These are phyloP conservation scores for Termitomyces sp. DNA, from an alignment of 1,284 basidiomycete species.

Conservation along the genomic window DNA sequence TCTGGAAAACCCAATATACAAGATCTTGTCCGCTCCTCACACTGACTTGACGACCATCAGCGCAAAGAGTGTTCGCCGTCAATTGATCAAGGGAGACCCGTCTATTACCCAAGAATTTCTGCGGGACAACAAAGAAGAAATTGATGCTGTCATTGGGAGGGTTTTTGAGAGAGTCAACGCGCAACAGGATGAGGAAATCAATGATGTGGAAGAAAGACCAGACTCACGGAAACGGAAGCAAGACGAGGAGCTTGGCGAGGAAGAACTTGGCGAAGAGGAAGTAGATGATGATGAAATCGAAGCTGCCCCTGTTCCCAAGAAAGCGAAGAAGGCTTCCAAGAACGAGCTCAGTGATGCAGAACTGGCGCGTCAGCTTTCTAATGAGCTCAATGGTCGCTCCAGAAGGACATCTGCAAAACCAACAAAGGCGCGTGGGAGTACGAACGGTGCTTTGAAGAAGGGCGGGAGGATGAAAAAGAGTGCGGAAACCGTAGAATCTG, in stretches of 20 bases:
- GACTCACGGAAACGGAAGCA: conserved; percentile 34
- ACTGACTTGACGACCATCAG: conserved; percentile 70
- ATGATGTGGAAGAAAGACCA: conserved; percentile 25
- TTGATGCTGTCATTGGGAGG: conserved; percentile 54
- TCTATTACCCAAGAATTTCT: conserved; percentile 50
- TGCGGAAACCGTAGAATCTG: conserved; percentile 51
- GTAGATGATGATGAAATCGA: conserved; percentile 30
- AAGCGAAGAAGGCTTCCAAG: conserved; percentile 34
- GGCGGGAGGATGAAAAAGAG: conserved; percentile 45
- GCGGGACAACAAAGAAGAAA: conserved; percentile 50
- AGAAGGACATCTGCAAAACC: conserved; percentile 40
- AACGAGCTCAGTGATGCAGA: conserved; percentile 58
- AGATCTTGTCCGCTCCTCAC: conserved; percentile 64
- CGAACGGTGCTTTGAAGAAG: conserved; percentile 39
- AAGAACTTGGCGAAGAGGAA: conserved; percentile 24
- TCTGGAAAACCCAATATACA: conserved; percentile 55
- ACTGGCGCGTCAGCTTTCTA: conserved; percentile 63
- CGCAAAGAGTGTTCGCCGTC: conserved; percentile 71
- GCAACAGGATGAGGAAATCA: conserved; percentile 25
- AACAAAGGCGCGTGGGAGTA: conserved; percentile 29
- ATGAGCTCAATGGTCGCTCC: conserved; percentile 65
- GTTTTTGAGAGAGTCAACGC: conserved; percentile 58
- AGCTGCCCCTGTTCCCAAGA: conserved; percentile 37
- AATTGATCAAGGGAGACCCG: conserved; percentile 47
- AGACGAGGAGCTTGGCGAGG: conserved; percentile 29